Evolutionary conservation across 768 basidiomycete species (phyloP).

Genomic region (Lepiota venenata): DNA sequence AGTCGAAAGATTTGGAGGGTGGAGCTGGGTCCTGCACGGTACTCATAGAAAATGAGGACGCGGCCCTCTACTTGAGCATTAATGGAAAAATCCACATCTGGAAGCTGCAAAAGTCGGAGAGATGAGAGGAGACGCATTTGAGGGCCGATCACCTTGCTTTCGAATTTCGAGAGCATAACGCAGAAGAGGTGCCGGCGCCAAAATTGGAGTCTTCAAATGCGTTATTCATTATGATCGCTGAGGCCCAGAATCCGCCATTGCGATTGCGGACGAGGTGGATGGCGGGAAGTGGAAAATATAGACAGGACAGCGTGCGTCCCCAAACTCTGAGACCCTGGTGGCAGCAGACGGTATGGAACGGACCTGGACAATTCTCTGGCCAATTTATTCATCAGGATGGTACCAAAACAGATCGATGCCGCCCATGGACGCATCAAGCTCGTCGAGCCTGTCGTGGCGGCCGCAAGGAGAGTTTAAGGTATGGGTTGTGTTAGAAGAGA

Average conservation of each 20-base stretch:
- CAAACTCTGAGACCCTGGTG: too few species aligned
- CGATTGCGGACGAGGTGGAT: slow-evolving; percentile 82
- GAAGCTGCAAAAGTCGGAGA: slow-evolving; percentile 47
- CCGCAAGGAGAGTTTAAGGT: too few species aligned
- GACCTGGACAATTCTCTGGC: slow-evolving; percentile 60
- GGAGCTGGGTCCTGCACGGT: slow-evolving; percentile 64
- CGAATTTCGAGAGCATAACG: slow-evolving; percentile 73
- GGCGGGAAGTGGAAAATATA: slow-evolving; percentile 71
- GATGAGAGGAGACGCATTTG: not conserved
- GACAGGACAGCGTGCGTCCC: too few species aligned
- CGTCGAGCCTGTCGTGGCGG: too few species aligned
- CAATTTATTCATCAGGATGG: slow-evolving; percentile 66
- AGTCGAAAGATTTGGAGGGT: slow-evolving; percentile 48
- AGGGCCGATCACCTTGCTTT: slow-evolving; percentile 43
- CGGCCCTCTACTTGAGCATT: slow-evolving; percentile 94
- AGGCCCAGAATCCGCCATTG: slow-evolving; percentile 56
- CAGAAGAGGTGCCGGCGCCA: slow-evolving; percentile 75
- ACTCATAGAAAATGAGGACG: slow-evolving; percentile 91
- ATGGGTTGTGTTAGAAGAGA: too few species aligned
- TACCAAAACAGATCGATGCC: slow-evolving; percentile 88
- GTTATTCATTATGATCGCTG: slow-evolving; percentile 54
- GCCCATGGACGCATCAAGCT: slow-evolving; percentile 73
- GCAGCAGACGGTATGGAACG: not conserved
- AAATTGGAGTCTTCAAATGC: slow-evolving; percentile 65
- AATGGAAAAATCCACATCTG: slow-evolving; percentile 93